phyloP scores from a whole-genome alignment of 371 early-diverging fungal species.

The Capillidium rhysosporum region DNA sequence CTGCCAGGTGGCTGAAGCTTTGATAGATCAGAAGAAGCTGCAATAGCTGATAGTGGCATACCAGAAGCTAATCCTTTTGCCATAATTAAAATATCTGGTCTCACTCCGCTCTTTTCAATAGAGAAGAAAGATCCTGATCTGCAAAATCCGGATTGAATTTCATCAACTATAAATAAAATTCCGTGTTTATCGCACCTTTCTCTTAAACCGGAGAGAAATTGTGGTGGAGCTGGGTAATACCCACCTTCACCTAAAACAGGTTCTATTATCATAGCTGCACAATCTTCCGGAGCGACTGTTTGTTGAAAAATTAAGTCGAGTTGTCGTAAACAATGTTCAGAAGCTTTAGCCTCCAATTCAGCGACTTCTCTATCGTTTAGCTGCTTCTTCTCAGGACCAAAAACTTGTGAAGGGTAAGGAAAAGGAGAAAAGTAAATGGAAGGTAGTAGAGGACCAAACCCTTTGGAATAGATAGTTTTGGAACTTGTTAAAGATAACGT shows the following conservation, averaged over 20 bases:
- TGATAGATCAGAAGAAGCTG: constrained; percentile 19
- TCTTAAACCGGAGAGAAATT: constrained; percentile 40
- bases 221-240: constrained; percentile 45
- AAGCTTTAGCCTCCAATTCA: constrained; percentile 17
- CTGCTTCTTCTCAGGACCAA: constrained; percentile 5
- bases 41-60: constrained; percentile 25
- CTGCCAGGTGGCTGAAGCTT: constrained; percentile 21
- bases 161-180: constrained; percentile 60
- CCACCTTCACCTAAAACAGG: constrained; percentile 78
- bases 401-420: constrained; percentile 21
- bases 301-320: constrained; percentile 24
- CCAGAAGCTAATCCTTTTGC: constrained; percentile 32
- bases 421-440: constrained; percentile 28
- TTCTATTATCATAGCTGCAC: constrained; percentile 59
- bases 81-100: constrained; percentile 29
- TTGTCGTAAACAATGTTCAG: constrained; percentile 22
- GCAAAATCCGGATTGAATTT: constrained; percentile 73
- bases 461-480: constrained; percentile 26
- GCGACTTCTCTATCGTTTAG: neutral
- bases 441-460: constrained; percentile 31
- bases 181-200: constrained; percentile 34
- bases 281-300: constrained; percentile 19
- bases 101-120: constrained; percentile 17
- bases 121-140: constrained; percentile 53
- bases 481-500: constrained; percentile 33